phyloP scores from a whole-genome alignment of 257 asterid genomes.

The Knoxia roxburghii region DNA sequence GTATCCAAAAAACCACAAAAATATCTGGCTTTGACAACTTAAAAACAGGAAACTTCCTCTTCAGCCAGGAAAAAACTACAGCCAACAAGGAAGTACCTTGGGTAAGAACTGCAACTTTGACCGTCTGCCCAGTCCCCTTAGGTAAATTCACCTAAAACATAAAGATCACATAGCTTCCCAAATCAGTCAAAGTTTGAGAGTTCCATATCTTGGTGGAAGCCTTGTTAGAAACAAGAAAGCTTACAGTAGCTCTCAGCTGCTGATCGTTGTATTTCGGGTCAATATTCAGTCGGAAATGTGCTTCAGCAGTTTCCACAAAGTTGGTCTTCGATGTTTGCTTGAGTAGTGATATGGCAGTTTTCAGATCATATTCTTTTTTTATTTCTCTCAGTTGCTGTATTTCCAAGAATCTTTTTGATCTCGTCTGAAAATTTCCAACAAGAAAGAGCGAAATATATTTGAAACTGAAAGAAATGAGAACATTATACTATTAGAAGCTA shows the following conservation, averaged over 20 bases:
- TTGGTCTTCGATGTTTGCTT: slow-evolving; percentile 70
- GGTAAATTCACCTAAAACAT: slow-evolving; percentile 85
- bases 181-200: background rate
- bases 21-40: background rate
- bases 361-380: slow-evolving; percentile 81
- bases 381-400: slow-evolving; percentile 77
- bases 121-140: slow-evolving; percentile 91
- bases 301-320: slow-evolving; percentile 87
- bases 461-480: background rate
- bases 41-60: background rate
- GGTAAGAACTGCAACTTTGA: slow-evolving; percentile 92
- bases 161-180: slow-evolving; percentile 2
- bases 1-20: background rate
- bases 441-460: background rate
- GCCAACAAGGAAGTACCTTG: slow-evolving; percentile 53
- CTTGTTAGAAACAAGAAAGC: slow-evolving; percentile 25
- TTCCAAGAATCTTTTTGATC: slow-evolving; percentile 96
- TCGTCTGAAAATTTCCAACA: slow-evolving; percentile 40
- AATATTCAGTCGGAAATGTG: slow-evolving; percentile 95
- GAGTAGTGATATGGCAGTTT: slow-evolving; percentile 68
- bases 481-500: background rate
- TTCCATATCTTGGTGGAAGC: background rate
- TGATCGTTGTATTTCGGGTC: slow-evolving; percentile 98
- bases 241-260: slow-evolving; percentile 94
- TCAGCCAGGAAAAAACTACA: background rate